Evolutionary conservation across 1,284 basidiomycete genomes (phyloP).

Genomic region (Pholiota adiposa): DNA sequence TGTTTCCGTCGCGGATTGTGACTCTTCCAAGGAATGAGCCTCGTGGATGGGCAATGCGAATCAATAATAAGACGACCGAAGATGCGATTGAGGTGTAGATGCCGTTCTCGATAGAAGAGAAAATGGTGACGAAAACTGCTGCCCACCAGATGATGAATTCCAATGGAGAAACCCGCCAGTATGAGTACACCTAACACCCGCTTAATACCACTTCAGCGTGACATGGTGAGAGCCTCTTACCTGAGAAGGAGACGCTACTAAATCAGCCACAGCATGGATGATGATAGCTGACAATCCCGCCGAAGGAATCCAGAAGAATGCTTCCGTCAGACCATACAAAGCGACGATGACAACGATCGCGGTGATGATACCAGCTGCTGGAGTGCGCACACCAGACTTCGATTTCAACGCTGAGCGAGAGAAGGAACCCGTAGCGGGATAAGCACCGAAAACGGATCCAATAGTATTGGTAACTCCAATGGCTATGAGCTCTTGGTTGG

Average conservation of each 20-base stretch:
- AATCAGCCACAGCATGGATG: slow-evolving; percentile 93
- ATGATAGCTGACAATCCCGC: slow-evolving; percentile 90
- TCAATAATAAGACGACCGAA: slow-evolving; percentile 83
- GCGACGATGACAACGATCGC: slow-evolving; percentile 92
- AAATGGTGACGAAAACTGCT: slow-evolving; percentile 89
- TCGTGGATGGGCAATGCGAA: slow-evolving; percentile 91
- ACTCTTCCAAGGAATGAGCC: slow-evolving; percentile 90
- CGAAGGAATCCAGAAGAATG: slow-evolving; percentile 88
- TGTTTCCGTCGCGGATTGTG: slow-evolving; percentile 41
- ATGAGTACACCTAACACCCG: slow-evolving; percentile 67
- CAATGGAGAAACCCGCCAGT: slow-evolving; percentile 93
- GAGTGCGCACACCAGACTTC: slow-evolving; percentile 96
- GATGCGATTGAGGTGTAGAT: slow-evolving; percentile 91
- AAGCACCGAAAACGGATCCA: slow-evolving; percentile 88
- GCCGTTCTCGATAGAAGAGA: slow-evolving; percentile 90
- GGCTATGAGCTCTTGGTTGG: slow-evolving; percentile 96
- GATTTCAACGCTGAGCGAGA: slow-evolving; percentile 96
- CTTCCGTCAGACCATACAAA: slow-evolving; percentile 89
- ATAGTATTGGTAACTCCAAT: slow-evolving; percentile 95
- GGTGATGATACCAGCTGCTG: slow-evolving; percentile 87
- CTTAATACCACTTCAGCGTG: neutral
- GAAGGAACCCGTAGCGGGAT: slow-evolving; percentile 98
- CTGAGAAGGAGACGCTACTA: slow-evolving; percentile 87
- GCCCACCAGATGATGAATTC: slow-evolving; percentile 93
- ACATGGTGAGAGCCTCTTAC: slow-evolving; percentile 25